Conservation (phyloP, 331 rosid species). For the Prunus yedoensis region DNA sequence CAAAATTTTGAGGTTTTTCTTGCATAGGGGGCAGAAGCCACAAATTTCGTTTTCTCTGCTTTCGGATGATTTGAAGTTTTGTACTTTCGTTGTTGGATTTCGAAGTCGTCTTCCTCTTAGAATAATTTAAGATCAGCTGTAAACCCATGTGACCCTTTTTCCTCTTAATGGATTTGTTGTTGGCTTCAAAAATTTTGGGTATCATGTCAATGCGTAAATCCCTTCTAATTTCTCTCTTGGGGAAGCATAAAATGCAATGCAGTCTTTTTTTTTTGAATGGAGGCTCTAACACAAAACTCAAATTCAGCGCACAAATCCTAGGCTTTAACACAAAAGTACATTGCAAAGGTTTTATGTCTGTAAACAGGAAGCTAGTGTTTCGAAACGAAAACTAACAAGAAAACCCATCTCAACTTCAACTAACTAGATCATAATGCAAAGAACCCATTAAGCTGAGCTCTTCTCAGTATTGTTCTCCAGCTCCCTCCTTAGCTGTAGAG, state of each 20-base stretch:
- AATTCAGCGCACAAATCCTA: neutral
- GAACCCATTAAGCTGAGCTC: constrained; percentile 31
- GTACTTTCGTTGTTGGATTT: neutral
- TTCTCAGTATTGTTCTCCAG: constrained; percentile 65
- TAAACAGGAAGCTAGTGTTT: neutral
- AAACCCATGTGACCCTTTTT: no score
- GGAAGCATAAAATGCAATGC: neutral
- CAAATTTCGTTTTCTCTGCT: neutral
- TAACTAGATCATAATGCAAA: neutral
- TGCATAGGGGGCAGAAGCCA: no score
- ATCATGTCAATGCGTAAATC: no score
- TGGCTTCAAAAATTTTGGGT: no score
- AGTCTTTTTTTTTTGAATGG: no score
- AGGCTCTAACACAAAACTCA: neutral
- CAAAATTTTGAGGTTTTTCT: no score
- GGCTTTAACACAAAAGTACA: neutral
- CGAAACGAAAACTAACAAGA: neutral
- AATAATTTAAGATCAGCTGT: no score
- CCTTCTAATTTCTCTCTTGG: no score
- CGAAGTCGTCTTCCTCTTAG: no score
- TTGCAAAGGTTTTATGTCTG: neutral
- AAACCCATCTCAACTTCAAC: constrained; percentile 1
- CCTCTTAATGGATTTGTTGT: no score
- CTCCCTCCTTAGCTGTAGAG: constrained; percentile 79
- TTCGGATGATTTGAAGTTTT: neutral